phyloP scores from a whole-genome alignment of 2,329 filamentous ascomycete species.

The Bipolaris zeicola region DNA sequence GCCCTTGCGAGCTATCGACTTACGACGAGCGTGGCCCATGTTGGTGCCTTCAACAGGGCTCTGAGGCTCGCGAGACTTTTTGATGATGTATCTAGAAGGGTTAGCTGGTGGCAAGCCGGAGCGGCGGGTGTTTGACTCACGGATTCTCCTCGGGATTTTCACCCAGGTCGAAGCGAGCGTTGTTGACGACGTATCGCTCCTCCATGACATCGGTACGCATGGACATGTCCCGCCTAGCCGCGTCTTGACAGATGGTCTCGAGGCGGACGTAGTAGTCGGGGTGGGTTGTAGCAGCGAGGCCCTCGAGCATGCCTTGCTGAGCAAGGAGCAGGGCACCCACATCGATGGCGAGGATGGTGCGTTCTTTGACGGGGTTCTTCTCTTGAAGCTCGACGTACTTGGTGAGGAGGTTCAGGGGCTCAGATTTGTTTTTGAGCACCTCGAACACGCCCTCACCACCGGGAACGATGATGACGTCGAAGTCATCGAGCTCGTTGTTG shows the following conservation, averaged over 20 bases:
- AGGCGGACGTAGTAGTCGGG: conserved; percentile 79
- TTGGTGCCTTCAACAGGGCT: conserved; percentile 61
- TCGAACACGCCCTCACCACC: conserved; percentile 68
- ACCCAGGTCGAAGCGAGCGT: conserved; percentile 80
- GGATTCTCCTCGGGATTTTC: conserved; percentile 78
- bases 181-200: conserved; percentile 88
- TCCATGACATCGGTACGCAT: conserved; percentile 85
- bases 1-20: conserved; percentile 69
- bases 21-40: conserved; percentile 46
- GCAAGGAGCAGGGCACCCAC: conserved; percentile 80
- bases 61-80: conserved; percentile 56
- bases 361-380: conserved; percentile 77
- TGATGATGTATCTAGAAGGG: conserved; percentile 78
- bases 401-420: conserved; percentile 68
- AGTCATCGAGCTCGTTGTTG: conserved; percentile 72
- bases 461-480: conserved; percentile 78
- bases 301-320: conserved; percentile 75
- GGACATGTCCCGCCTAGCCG: conserved; percentile 69
- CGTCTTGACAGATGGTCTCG: conserved; percentile 79
- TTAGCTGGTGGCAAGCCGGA: conserved; percentile 47
- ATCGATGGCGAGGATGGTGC: conserved; percentile 79
- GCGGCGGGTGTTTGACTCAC: conserved; percentile 19
- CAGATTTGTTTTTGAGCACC: conserved; percentile 69
- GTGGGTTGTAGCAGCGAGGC: conserved; percentile 81
- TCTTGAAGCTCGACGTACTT: conserved; percentile 81